Evolutionary conservation across 176 grass and related monocot species (phyloP), one percentile per base, ranked within the genome.

Genomic region (Olyra latifolia): DNA sequence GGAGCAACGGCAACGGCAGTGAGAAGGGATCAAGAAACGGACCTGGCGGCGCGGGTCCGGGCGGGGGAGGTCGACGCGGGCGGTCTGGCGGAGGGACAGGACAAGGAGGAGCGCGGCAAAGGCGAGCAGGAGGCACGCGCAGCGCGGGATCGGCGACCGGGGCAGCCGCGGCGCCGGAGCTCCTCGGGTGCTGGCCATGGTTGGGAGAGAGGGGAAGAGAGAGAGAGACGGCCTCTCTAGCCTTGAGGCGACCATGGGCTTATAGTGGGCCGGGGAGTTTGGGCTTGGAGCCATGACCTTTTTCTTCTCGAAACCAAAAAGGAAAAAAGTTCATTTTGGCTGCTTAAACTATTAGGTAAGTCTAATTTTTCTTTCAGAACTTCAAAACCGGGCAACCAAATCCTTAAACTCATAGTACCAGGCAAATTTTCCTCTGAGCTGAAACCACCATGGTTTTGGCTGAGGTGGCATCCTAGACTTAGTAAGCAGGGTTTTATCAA

Each of bases 41-140:
- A 46, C 85, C 88, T 68, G 63, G 13, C 20, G 65, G 22, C 76
- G 28, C 55, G 45, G 43, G 44, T 49, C 58, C 28, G 66, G 41
- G 39, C 83, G 83, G 69, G 69, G 65, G 7, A 76, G 61, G 70
- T 85, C 87, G 72, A 98, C 83, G 42, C 83, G 89, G 11, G 86
- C 71, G 62, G 91, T 71, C 74, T 94, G 87, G 73, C 78, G 85
- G 20, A 94, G 90, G 27, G 90, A 89, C 59, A 88, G 82, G 80
- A 93, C 58, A 77, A 91, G 71, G 62, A 90, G 78, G 39, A 82
- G 35, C 50, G 63, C 69, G 35, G 90, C 69, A 53, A 86, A 85
- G 55, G 72, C 41, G 13, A 89, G 42, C 24, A 92, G 74, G 44
- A 92, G 60, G 70, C 72, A 72, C 14, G 59, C 82, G 66, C 80